Evolutionary conservation across 176 grass and related monocot genomes (phyloP).

Genomic region (Oryza meridionalis): DNA sequence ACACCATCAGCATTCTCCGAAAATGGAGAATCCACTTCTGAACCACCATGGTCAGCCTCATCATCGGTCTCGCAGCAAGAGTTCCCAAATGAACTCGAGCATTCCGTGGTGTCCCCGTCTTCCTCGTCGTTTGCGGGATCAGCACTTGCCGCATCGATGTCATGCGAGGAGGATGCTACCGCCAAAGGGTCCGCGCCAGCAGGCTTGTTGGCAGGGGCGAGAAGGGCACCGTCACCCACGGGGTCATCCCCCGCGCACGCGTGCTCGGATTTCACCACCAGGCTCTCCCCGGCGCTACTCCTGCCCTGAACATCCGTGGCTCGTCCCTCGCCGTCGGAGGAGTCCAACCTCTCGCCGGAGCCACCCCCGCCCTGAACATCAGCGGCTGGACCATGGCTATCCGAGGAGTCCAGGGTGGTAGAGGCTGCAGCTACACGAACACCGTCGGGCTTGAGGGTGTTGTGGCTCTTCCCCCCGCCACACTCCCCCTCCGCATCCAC

Average conservation of each 20-base stretch:
- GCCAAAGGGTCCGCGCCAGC: not conserved
- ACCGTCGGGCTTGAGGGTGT: not conserved
- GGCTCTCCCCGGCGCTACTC: not conserved
- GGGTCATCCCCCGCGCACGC: not conserved
- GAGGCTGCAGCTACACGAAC: not conserved
- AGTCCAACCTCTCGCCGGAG: not conserved
- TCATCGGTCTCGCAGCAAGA: constrained; percentile 60
- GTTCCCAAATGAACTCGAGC: constrained; percentile 83
- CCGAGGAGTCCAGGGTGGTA: not conserved
- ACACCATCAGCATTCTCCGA: constrained; percentile 28
- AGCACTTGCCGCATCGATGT: not conserved
- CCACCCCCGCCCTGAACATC: not conserved
- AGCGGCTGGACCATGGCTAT: not conserved
- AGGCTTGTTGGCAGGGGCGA: not conserved
- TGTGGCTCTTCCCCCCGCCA: not conserved
- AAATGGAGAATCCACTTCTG: constrained; percentile 71
- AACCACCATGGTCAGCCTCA: constrained; percentile 50
- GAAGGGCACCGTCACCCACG: not conserved
- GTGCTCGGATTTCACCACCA: constrained; percentile 27
- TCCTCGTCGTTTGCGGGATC: not conserved
- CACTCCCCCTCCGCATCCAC: not conserved
- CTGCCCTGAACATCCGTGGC: not conserved
- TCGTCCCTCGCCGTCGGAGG: not conserved
- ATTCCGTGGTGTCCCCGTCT: constrained; percentile 66
- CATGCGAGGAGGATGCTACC: not conserved